Base-by-base conservation (phyloP, 352 stramenopile genomes). In the Globisporangium irregulare region DNA sequence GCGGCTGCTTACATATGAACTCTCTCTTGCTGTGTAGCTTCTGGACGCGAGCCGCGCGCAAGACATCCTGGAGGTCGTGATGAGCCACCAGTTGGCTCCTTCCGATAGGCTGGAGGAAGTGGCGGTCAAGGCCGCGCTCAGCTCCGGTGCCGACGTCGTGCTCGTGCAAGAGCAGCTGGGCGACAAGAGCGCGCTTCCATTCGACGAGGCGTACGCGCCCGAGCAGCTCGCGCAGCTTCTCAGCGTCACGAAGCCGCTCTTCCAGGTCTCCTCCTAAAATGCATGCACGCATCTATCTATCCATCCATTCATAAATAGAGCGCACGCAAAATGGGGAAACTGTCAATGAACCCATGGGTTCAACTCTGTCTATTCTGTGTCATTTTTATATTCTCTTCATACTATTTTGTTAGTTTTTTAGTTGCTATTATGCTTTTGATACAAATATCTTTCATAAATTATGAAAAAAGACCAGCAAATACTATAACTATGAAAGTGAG, bases 141-240 rank as follows among this genome's bases (percentile, higher is more conserved):
- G 78, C 64, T 73, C 77, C 22, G 84, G 82, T 8, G 80, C 82
- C 10, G 81, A 93, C 72, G 73, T 91, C 3, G 73, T 80, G 34
- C 69, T 93, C 22, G 71, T 90, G 22, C 74, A 91, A 62, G 81
- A 93, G 56, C 82, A 92, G 62, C 76, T 90, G 0, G 71, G 74
- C 20, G 71, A 71, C 18, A 53, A 55, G 20, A 77, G 70, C 3
- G 64, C 75, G 32, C 69, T 87, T 18, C 62, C 74, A 7, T 85
- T 85, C 36, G 71, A 56, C 6, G 65, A 72, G 0, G 51, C 36
- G 41, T 89, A 86, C 70, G 77, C 80, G 4, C 14, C 63, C 1
- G 41, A 72, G 27, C 75, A 90, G 54, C 69, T 92, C n/a, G 56
- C 79, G 57, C 57, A 81, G 50, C 62, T 90, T 7, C 25, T 62